Percentiles rank a stretch among this genome's conserved stretches.
Conservation (phyloP, 768 basidiomycete genomes). For the Lactarius akahatsu region DNA sequence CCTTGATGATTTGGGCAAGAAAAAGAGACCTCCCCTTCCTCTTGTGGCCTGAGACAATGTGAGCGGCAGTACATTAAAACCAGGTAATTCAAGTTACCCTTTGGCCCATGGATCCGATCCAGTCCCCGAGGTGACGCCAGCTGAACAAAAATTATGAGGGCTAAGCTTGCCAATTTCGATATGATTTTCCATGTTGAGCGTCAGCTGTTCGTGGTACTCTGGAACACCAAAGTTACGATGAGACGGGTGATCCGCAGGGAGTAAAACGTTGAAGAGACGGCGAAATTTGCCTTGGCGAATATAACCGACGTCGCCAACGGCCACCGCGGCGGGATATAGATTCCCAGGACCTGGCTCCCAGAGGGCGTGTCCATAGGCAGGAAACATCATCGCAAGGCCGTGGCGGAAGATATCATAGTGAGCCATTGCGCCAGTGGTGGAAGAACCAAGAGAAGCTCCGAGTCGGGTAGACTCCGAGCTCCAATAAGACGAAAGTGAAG, state of each 20-base stretch:
- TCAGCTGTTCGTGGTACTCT: conserved; percentile 13
- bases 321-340: conserved; percentile 13
- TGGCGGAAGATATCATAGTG: conserved; percentile 24
- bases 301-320: conserved; percentile 31
- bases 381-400: conserved; percentile 4
- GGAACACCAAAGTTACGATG: conserved; percentile 15
- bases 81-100: too few species aligned
- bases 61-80: too few species aligned
- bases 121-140: not conserved
- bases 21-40: not conserved
- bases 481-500: too few species aligned
- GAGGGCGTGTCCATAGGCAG: conserved; percentile 21
- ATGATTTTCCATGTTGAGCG: not conserved
- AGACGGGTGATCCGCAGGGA: conserved; percentile 13
- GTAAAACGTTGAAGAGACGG: conserved; percentile 26
- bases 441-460: too few species aligned
- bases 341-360: conserved; percentile 26
- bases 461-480: too few species aligned
- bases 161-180: not conserved
- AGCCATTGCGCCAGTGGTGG: conserved; percentile 4
- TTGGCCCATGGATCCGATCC: too few species aligned
- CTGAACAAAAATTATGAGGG: not conserved
- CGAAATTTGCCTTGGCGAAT: conserved; percentile 27
- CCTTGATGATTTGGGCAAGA: not conserved
- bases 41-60: too few species aligned